Base-by-base conservation (phyloP, 495 filamentous ascomycete species). In the Tuber borchii region DNA sequence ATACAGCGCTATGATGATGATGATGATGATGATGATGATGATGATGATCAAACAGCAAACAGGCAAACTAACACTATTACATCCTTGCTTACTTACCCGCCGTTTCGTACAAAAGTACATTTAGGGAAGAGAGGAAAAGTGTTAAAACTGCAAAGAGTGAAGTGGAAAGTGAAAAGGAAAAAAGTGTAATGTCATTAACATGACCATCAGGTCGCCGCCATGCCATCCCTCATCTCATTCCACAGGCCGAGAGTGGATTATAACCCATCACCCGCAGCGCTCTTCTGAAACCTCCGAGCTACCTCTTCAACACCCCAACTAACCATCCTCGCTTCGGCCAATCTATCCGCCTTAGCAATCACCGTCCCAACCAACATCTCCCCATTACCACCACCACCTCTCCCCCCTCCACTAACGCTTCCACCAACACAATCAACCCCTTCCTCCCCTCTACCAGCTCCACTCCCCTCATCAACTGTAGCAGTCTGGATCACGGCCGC, bases 231-330 rank as follows among this genome's bases (percentile, higher is more conserved):
- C 56, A 65, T 65, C 56, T 65, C 56, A 65, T 34, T 65, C 56
- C 56, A 65, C 56, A 19, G 56, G 56, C 26, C 26, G 26, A 65
- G 56, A 65, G 56, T 34, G 56, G 6, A 65, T 65, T 65, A 65
- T 65, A 65, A 34, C 56, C 26, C 56, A 34, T 65, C 56, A 34
- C 56, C 56, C 56, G 56, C 78, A 20, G 73, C 78, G 8, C 48
- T 72, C 73, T 79, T 79, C 45, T 75, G 73, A 26, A 79, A 79
- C 37, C 78, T 76, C 42, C 74, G 78, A 34, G 78, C 81, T 37
- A 83, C 81, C 72, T 83, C 81, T 71, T 83, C 81, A 1, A 83
- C 74, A 5, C 81, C 81, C 81, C 81, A 83, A 26, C 81, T 83
- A 12, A 81, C 81, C 43, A 83, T 73, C 31, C 81, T 68, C 19